Conservation (phyloP, 2,329 filamentous ascomycete species). For the Colletotrichum somersetense region DNA sequence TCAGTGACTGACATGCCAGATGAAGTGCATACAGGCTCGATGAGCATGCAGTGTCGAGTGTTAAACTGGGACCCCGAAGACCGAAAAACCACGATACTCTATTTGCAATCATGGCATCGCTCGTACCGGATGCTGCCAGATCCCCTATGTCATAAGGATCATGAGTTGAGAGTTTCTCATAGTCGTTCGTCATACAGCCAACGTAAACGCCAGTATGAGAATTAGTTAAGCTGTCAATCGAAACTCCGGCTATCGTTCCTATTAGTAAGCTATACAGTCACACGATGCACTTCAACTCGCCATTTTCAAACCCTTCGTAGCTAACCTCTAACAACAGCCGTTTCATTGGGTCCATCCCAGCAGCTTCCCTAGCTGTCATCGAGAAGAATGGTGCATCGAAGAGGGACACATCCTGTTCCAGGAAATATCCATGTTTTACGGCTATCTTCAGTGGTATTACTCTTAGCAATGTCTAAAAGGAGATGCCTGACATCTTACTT, state of each 20-base stretch:
- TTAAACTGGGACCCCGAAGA: constrained; percentile 48
- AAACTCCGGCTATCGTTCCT: constrained; percentile 58
- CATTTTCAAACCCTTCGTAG: constrained; percentile 53
- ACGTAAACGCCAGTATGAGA: constrained; percentile 64
- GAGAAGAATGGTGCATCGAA: constrained; percentile 67
- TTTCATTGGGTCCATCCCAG: constrained; percentile 61
- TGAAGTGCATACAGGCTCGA: constrained; percentile 51
- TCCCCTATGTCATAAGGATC: constrained; percentile 60
- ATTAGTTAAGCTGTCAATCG: constrained; percentile 59
- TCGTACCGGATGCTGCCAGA: constrained; percentile 25
- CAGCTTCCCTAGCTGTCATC: constrained; percentile 62
- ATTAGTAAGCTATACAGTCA: neutral
- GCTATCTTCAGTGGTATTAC: constrained; percentile 25
- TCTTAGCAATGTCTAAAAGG: neutral
- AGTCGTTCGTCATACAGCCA: constrained; percentile 61
- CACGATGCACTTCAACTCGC: constrained; percentile 45
- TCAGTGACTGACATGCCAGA: constrained; percentile 48
- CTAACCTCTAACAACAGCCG: constrained; percentile 51
- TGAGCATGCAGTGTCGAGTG: constrained; percentile 54
- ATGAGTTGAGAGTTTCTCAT: constrained; percentile 58
- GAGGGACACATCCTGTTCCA: constrained; percentile 59
- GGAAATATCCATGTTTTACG: constrained; percentile 53
- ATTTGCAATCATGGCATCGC: constrained; percentile 43
- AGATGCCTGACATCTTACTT: neutral
- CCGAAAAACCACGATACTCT: constrained; percentile 46